Conservation (phyloP, 2,329 filamentous ascomycete genomes). For the Ophiostoma angusticollis region DNA sequence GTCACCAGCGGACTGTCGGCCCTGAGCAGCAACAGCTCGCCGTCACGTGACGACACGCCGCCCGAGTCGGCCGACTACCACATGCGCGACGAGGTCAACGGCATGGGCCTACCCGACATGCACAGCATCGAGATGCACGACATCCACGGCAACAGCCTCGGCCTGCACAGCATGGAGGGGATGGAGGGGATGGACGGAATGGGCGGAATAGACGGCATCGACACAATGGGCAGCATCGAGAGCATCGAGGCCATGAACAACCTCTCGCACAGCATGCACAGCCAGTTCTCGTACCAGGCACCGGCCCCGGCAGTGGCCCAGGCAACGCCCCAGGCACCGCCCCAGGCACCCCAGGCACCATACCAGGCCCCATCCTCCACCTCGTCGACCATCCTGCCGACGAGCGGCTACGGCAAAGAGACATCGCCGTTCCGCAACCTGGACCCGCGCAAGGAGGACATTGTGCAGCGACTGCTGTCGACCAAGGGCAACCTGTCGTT, state of each 20-base stretch:
- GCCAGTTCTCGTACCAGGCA: too few species aligned
- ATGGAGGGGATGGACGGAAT: too few species aligned
- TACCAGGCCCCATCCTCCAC: background rate
- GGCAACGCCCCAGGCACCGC: too few species aligned
- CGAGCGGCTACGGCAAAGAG: slow-evolving; percentile 16
- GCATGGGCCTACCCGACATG: background rate
- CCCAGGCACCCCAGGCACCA: too few species aligned
- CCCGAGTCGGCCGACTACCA: slow-evolving; percentile 4
- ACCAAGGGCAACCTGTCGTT: slow-evolving; percentile 37
- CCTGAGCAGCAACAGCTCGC: slow-evolving; percentile 7
- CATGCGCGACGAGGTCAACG: background rate
- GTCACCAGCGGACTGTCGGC: background rate
- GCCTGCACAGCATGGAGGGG: too few species aligned
- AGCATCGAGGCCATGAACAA: too few species aligned
- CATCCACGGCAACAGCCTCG: slow-evolving; percentile 1
- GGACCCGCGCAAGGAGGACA: slow-evolving; percentile 31
- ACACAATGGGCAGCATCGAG: too few species aligned
- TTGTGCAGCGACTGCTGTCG: slow-evolving; percentile 35
- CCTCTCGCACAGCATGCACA: too few species aligned
- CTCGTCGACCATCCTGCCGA: background rate
- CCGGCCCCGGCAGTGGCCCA: too few species aligned
- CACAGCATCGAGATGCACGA: slow-evolving; percentile 8
- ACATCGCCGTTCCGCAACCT: slow-evolving; percentile 24
- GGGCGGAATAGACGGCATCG: too few species aligned
- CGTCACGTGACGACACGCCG: slow-evolving; percentile 7